A percentile compares a stretch with the other conserved stretches of the same genome.
phyloP scores from a whole-genome alignment of 192 early-diverging fungal genomes.

The Fimicolochytrium jonesii region DNA sequence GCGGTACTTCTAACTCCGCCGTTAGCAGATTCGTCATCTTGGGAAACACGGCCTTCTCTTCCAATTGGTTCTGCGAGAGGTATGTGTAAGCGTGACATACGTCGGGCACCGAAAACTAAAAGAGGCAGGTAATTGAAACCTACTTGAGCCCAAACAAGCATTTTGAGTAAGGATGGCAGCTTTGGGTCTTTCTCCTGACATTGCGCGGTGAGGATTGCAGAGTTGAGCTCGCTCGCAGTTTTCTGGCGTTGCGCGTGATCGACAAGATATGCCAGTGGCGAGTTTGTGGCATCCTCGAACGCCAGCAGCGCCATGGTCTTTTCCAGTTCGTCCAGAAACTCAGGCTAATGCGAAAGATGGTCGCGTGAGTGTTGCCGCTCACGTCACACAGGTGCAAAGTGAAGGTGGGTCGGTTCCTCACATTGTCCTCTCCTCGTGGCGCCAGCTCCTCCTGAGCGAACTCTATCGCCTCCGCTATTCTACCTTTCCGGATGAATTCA shows the following conservation, averaged over 20 bases:
- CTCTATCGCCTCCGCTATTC: conserved; percentile 77
- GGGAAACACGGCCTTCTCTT: conserved; percentile 78
- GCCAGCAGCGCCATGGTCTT: conserved; percentile 95
- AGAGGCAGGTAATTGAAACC: not conserved
- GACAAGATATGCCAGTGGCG: conserved; percentile 82
- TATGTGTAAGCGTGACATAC: not conserved
- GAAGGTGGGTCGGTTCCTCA: conserved; percentile 30
- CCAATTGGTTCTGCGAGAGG: conserved; percentile 63
- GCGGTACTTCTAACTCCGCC: conserved; percentile 74
- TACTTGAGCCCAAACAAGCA: conserved; percentile 91
- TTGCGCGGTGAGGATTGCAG: conserved; percentile 83
- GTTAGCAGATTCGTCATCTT: conserved; percentile 81
- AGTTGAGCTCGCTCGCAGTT: conserved; percentile 90
- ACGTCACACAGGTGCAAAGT: no score
- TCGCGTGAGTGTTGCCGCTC: no score
- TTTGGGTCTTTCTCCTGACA: conserved; percentile 94
- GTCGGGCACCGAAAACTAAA: not conserved
- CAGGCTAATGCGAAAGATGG: no score
- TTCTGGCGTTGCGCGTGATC: conserved; percentile 88
- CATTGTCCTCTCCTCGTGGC: conserved; percentile 94
- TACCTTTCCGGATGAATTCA: conserved; percentile 84
- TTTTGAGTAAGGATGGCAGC: conserved; percentile 81
- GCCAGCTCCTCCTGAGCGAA: conserved; percentile 98
- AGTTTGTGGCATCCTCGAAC: conserved; percentile 67
- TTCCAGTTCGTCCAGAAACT: conserved; percentile 92